These are phyloP conservation scores for Ascosphaera aggregata DNA, from an alignment of 2,329 filamentous ascomycete species.

Conservation along the genomic window DNA sequence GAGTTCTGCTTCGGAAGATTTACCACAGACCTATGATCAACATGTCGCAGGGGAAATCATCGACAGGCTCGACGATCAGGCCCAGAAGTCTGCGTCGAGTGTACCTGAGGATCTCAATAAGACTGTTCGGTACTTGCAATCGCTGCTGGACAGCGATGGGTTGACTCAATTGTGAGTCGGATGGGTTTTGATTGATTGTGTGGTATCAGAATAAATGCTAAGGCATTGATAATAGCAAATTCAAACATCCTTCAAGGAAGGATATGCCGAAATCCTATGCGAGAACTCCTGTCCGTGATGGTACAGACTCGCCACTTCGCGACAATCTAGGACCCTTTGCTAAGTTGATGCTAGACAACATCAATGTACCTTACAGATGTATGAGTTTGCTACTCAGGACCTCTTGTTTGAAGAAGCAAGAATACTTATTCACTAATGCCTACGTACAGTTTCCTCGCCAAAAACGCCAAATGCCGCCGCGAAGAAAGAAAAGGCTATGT, in stretches of 20 bases:
- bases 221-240: constrained; percentile 14
- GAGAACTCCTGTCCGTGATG: constrained; percentile 2
- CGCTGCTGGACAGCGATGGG: constrained; percentile 47
- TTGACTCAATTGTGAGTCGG: constrained; percentile 21
- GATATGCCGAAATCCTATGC: not conserved
- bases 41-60: constrained; percentile 29
- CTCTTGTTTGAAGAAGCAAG: not conserved
- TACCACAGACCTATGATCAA: constrained; percentile 24
- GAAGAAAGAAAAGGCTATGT: constrained; percentile 6
- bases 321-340: constrained; percentile 28
- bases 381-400: constrained; percentile 6
- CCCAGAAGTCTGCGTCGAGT: constrained; percentile 29
- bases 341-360: constrained; percentile 27
- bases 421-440: too few species aligned
- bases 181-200: constrained; percentile 2
- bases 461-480: constrained; percentile 8
- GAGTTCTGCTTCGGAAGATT: constrained; percentile 12
- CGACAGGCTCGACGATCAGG: constrained; percentile 48
- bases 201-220: constrained; percentile 2
- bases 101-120: constrained; percentile 43
- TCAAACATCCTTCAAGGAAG: constrained; percentile 15
- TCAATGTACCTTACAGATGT: constrained; percentile 22
- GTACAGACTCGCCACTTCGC: constrained; percentile 9
- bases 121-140: constrained; percentile 49
- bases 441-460: constrained; percentile 13